These are phyloP conservation scores for Eremothecium gossypii DNA, from an alignment of 1,139 yeast genomes.

Conservation along the genomic window DNA sequence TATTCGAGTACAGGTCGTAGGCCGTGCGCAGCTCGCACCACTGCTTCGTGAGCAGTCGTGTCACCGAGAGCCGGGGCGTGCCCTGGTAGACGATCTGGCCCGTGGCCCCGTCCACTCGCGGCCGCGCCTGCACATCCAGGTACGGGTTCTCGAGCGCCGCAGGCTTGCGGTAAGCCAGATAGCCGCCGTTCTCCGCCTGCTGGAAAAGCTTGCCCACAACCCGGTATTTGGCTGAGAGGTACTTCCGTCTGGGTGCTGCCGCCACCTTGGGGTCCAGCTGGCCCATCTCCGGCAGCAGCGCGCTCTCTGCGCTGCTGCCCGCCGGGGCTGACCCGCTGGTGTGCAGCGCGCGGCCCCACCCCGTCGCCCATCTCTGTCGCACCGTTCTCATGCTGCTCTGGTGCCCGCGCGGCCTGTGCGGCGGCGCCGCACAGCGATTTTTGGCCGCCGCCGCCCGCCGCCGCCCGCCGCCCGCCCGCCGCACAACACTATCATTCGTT, in stretches of 20 bases:
- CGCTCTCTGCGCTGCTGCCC: too few species aligned
- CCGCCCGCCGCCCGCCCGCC: too few species aligned
- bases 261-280: too few species aligned
- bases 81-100: slow-evolving; percentile 5
- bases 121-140: slow-evolving; percentile 10
- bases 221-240: slow-evolving; percentile 11
- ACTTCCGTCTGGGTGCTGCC: slow-evolving; percentile 9
- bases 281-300: too few species aligned
- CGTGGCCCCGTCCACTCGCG: slow-evolving; percentile 5
- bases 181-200: slow-evolving; percentile 9
- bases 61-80: slow-evolving; percentile 31
- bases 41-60: slow-evolving; percentile 37
- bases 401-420: too few species aligned
- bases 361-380: too few species aligned
- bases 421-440: too few species aligned
- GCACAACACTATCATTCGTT: too few species aligned
- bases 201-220: slow-evolving; percentile 5
- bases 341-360: too few species aligned
- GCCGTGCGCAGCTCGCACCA: slow-evolving; percentile 48
- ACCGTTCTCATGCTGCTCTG: too few species aligned
- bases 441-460: too few species aligned
- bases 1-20: slow-evolving; percentile 37
- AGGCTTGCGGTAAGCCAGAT: slow-evolving; percentile 9
- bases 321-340: too few species aligned
- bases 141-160: slow-evolving; percentile 14